Evolutionary conservation across 352 stramenopile genomes (phyloP).

Genomic region (Stramenopiles sp.): DNA sequence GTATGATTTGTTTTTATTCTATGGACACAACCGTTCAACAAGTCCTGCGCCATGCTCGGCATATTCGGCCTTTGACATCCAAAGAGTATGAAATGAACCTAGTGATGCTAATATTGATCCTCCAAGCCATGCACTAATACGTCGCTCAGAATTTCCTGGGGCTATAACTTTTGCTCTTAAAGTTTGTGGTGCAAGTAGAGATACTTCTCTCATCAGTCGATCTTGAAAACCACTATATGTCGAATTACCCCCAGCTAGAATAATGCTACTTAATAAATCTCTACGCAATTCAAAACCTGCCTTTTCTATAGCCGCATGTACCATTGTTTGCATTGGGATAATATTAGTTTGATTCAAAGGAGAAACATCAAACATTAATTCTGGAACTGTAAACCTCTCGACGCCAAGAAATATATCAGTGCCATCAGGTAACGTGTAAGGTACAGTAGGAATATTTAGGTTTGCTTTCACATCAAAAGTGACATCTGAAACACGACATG

Average conservation of each 20-base stretch:
- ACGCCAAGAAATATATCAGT: slow-evolving; percentile 39
- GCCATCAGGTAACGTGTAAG: slow-evolving; percentile 77
- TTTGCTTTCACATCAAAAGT: too few relatives aligned
- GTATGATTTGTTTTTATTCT: too few relatives aligned
- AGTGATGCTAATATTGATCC: slow-evolving; percentile 81
- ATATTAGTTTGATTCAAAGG: slow-evolving; percentile 31
- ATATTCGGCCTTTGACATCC: slow-evolving; percentile 88
- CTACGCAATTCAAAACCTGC: slow-evolving; percentile 74
- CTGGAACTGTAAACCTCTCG: slow-evolving; percentile 26
- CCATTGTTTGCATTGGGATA: slow-evolving; percentile 34
- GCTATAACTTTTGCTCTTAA: slow-evolving; percentile 62
- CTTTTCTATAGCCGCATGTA: slow-evolving; percentile 70
- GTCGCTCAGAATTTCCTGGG: slow-evolving; percentile 31
- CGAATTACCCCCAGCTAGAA: slow-evolving; percentile 50
- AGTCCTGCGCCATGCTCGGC: slow-evolving; percentile 77
- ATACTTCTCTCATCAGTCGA: slow-evolving; percentile 40
- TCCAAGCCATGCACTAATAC: slow-evolving; percentile 73
- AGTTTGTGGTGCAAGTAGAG: slow-evolving; percentile 39
- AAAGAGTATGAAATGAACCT: slow-evolving; percentile 93
- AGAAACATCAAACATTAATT: slow-evolving; percentile 36
- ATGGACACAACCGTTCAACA: too few relatives aligned
- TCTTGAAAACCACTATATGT: slow-evolving; percentile 46
- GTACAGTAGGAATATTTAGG: too few relatives aligned
- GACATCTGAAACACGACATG: too few relatives aligned
- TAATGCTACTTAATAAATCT: slow-evolving; percentile 56